phyloP scores from a whole-genome alignment of 1,284 basidiomycete genomes.

The Pterulicium gracile region DNA sequence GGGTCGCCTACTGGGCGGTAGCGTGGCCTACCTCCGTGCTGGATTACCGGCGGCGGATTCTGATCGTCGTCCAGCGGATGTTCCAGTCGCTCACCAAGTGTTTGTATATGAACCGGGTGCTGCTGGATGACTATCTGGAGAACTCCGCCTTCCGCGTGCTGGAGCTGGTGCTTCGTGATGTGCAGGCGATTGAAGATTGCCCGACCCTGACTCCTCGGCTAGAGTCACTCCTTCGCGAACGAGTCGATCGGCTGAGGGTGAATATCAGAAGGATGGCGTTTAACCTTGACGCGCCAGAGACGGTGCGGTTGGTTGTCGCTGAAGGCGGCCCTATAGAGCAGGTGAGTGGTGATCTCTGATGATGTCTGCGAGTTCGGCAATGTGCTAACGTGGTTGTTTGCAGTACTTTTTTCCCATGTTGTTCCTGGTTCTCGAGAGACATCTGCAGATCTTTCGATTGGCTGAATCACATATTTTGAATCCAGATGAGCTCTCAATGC shows the following conservation, averaged over 20 bases:
- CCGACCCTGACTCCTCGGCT: background rate
- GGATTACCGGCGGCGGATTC: slow-evolving; percentile 9
- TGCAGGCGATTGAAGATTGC: slow-evolving; percentile 12
- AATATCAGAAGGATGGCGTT: slow-evolving; percentile 14
- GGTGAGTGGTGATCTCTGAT: slow-evolving; percentile 7
- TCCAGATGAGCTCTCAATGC: slow-evolving; percentile 7
- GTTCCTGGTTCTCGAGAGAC: slow-evolving; percentile 11
- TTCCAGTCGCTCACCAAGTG: slow-evolving; percentile 9
- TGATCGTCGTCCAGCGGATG: slow-evolving; percentile 13
- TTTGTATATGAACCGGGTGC: slow-evolving; percentile 11
- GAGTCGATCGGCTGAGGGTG: slow-evolving; percentile 9
- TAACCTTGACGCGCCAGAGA: slow-evolving; percentile 13
- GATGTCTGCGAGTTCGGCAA: slow-evolving; percentile 4
- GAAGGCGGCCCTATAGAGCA: slow-evolving; percentile 16
- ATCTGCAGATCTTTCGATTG: slow-evolving; percentile 13
- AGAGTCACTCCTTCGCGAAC: background rate
- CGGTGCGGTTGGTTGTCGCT: slow-evolving; percentile 13
- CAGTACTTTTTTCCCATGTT: slow-evolving; percentile 15
- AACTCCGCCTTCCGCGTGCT: slow-evolving; percentile 3
- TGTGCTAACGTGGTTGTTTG: background rate
- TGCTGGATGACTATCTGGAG: slow-evolving; percentile 12
- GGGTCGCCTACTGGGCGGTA: slow-evolving; percentile 17
- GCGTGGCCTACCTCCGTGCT: slow-evolving; percentile 10
- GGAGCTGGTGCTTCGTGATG: slow-evolving; percentile 11
- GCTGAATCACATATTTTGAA: slow-evolving; percentile 7